Evolutionary conservation across 2,329 filamentous ascomycete genomes (phyloP).

Genomic region (Epicoccum sorghinum): DNA sequence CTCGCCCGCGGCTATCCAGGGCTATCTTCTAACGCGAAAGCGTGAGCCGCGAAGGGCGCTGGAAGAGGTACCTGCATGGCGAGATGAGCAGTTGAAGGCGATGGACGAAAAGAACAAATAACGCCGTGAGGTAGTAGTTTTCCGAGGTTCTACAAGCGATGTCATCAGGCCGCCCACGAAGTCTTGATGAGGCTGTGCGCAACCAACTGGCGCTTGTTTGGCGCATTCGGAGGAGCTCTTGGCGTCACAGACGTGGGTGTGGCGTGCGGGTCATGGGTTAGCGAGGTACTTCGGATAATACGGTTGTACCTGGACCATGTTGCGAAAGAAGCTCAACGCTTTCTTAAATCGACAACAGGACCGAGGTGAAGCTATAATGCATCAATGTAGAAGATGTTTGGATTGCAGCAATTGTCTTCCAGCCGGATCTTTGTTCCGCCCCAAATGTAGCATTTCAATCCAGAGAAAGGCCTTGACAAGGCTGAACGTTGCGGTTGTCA

Average conservation of each 20-base stretch:
- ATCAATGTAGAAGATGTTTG: too few species aligned
- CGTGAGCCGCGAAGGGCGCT: slow-evolving; percentile 56
- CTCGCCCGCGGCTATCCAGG: slow-evolving; percentile 61
- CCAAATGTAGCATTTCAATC: too few species aligned
- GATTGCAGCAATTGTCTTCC: too few species aligned
- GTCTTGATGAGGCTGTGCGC: background rate
- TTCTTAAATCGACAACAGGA: too few species aligned
- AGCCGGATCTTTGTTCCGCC: too few species aligned
- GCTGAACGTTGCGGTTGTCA: too few species aligned
- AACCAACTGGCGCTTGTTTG: background rate
- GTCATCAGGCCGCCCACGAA: background rate
- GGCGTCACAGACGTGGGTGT: slow-evolving; percentile 3
- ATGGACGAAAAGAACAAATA: background rate
- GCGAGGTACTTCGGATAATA: slow-evolving; percentile 1
- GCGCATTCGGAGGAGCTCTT: slow-evolving; percentile 1
- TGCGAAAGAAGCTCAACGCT: too few species aligned
- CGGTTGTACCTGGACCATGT: background rate
- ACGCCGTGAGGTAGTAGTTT: too few species aligned
- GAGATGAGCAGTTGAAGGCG: slow-evolving; percentile 10
- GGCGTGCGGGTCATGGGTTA: slow-evolving; percentile 4
- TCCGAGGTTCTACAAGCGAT: background rate
- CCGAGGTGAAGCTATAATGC: too few species aligned
- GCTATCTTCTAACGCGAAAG: slow-evolving; percentile 58
- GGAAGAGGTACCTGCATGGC: slow-evolving; percentile 52
- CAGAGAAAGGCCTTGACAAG: too few species aligned